Base-by-base conservation (phyloP, 768 basidiomycete species). In the Calocybe cyanea region DNA sequence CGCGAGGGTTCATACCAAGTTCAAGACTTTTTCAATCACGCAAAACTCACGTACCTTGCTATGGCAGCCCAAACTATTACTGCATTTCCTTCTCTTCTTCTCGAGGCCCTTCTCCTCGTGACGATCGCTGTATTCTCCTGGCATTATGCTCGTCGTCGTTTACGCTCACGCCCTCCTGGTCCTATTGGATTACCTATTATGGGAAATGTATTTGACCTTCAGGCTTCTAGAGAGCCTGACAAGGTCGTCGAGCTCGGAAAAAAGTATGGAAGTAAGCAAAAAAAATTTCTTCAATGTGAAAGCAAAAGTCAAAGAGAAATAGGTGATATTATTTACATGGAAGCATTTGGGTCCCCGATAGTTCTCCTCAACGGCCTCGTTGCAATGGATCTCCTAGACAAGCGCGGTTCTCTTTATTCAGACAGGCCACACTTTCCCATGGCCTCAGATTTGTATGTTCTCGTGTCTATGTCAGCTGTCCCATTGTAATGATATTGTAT, bases 401-500 rank as follows among this genome's bases (percentile, higher is more conserved):
- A 55, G 34, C 50, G 54, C 20, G 50, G 54, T 33, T 36, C 51
- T 7, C 50, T 55, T 18, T 55, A 55, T 33, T 55, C 54, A 19
- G 54, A 55, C 15, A 30, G 54, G 20, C 54, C 50, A 7, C 45
- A 50, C 35, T 37, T 52, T 25, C 45, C 54, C 2, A 55, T 55
- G 54, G 50, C 53, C 14, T 45, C 54, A 11, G 54, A 55, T 30
- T 55, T 47, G 54, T 55, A 52, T 15, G 50, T 41, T n/a, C 24
- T 3, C 4, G 18, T 3, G 2, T 28, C 11, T 15, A 11, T 20
- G 2, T 14, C 40, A 4, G 11, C 15, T 10, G 6, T 37, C 7
- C 10, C 3, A 13, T 14, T 28, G n/a, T 28, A 9, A 2, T 20
- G 3, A 24, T 13, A 21, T 30, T 15, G 17, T 23, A 31, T 7